Conservation (phyloP, 495 filamentous ascomycete genomes). For the Friedmanniomyces simplex region DNA sequence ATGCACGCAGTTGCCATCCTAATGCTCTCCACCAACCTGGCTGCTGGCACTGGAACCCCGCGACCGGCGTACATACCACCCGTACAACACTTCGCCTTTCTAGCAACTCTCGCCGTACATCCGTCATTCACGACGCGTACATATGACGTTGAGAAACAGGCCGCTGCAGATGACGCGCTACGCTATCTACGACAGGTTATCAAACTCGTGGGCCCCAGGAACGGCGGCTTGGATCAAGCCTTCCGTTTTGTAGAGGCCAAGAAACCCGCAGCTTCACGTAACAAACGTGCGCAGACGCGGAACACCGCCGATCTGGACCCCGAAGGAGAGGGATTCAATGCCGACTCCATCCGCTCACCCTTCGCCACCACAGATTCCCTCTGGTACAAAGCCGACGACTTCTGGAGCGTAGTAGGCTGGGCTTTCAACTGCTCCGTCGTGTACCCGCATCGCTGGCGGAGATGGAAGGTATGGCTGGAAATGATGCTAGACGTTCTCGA, state of each 20-base stretch:
- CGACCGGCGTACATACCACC: slow-evolving; percentile 39
- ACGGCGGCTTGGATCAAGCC: slow-evolving; percentile 40
- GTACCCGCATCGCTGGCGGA: slow-evolving; percentile 61
- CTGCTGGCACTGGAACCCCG: slow-evolving; percentile 39
- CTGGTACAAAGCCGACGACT: slow-evolving; percentile 65
- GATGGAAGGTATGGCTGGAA: slow-evolving; percentile 74
- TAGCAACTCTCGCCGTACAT: slow-evolving; percentile 59
- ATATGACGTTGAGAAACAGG: slow-evolving; percentile 39
- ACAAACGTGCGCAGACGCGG: not conserved
- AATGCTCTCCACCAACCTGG: slow-evolving; percentile 55
- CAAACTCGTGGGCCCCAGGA: slow-evolving; percentile 41
- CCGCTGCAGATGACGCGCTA: slow-evolving; percentile 45
- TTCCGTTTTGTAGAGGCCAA: slow-evolving; percentile 39
- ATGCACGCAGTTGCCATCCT: slow-evolving; percentile 59
- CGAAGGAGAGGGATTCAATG: slow-evolving; percentile 24
- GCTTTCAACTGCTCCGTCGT: slow-evolving; percentile 78
- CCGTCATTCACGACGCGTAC: slow-evolving; percentile 56
- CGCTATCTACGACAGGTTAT: slow-evolving; percentile 48
- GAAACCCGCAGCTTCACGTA: not conserved
- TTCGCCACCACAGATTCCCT: slow-evolving; percentile 56
- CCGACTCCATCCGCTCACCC: slow-evolving; percentile 39
- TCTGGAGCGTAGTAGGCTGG: slow-evolving; percentile 89
- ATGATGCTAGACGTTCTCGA: slow-evolving; percentile 71
- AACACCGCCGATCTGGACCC: slow-evolving; percentile 25
- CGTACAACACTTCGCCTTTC: slow-evolving; percentile 53